Conservation (phyloP, 352 stramenopile genomes). For the Blastocystis sp. region DNA sequence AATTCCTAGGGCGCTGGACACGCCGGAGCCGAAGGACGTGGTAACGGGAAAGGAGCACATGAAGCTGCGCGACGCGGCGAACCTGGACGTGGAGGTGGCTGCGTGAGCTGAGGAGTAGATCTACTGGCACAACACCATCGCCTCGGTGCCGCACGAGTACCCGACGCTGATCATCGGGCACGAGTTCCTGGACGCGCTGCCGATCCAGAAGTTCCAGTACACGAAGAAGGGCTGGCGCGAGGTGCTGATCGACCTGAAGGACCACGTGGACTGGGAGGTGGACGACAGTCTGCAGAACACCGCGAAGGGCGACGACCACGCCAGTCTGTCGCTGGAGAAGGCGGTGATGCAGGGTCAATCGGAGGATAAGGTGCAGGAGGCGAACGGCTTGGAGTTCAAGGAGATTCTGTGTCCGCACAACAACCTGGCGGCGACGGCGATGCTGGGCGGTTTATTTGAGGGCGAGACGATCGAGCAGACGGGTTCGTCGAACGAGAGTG, state of each 20-base stretch:
- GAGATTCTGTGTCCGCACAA: constrained; percentile 69
- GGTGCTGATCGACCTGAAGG: constrained; percentile 52
- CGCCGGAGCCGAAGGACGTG: not conserved
- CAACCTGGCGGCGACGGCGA: constrained; percentile 59
- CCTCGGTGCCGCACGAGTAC: constrained; percentile 80
- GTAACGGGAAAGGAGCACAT: constrained; percentile 67
- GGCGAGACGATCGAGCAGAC: constrained; percentile 40
- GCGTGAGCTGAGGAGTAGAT: not conserved
- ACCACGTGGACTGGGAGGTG: constrained; percentile 54
- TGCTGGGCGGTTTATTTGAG: constrained; percentile 57
- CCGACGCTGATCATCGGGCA: constrained; percentile 84
- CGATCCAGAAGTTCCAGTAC: constrained; percentile 87
- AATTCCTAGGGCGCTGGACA: constrained; percentile 30
- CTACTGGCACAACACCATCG: constrained; percentile 83
- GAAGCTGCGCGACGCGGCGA: constrained; percentile 24
- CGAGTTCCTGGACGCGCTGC: constrained; percentile 89
- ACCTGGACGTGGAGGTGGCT: constrained; percentile 11
- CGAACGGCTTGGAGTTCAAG: not conserved
- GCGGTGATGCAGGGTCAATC: not conserved
- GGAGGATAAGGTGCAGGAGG: not conserved
- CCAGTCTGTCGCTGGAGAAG: not conserved
- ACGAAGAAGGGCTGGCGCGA: constrained; percentile 74
- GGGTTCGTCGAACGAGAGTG: not conserved
- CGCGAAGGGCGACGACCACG: not conserved
- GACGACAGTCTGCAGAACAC: not conserved